Percentiles rank a stretch among this genome's conserved stretches.
phyloP scores from a whole-genome alignment of 768 basidiomycete species.

The Crucibulum laeve region DNA sequence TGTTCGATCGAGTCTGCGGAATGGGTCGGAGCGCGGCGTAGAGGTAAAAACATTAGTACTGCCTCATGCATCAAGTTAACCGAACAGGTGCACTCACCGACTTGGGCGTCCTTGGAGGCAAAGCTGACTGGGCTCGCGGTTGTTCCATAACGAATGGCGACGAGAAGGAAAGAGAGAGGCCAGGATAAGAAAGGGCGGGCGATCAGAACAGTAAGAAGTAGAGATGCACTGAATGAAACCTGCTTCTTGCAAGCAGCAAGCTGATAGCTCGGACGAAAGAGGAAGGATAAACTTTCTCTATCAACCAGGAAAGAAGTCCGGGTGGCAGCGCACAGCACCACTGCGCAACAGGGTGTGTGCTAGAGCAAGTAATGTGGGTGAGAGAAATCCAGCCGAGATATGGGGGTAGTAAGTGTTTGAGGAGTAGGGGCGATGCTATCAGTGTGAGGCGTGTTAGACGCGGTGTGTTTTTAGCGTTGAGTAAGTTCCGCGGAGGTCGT shows the following conservation, averaged over 20 bases:
- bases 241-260: no score
- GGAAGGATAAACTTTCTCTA: not conserved
- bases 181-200: not conserved
- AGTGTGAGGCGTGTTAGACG: no score
- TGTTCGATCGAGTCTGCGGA: conserved; percentile 25
- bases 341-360: no score
- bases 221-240: no score
- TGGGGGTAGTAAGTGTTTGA: no score
- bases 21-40: not conserved
- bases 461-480: no score
- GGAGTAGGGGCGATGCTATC: no score
- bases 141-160: conserved; percentile 5
- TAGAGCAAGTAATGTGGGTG: no score
- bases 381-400: no score
- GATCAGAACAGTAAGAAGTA: not conserved
- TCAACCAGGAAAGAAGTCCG: not conserved
- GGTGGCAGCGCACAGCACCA: not conserved
- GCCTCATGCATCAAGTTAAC: not conserved
- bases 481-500: no score
- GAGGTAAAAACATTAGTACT: not conserved
- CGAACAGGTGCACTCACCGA: not conserved
- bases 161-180: not conserved
- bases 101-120: not conserved
- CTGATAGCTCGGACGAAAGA: not conserved
- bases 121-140: conserved; percentile 3